These are phyloP conservation scores for Trichoderma brevicompactum DNA, from an alignment of 2,329 filamentous ascomycete species.

Conservation along the genomic window DNA sequence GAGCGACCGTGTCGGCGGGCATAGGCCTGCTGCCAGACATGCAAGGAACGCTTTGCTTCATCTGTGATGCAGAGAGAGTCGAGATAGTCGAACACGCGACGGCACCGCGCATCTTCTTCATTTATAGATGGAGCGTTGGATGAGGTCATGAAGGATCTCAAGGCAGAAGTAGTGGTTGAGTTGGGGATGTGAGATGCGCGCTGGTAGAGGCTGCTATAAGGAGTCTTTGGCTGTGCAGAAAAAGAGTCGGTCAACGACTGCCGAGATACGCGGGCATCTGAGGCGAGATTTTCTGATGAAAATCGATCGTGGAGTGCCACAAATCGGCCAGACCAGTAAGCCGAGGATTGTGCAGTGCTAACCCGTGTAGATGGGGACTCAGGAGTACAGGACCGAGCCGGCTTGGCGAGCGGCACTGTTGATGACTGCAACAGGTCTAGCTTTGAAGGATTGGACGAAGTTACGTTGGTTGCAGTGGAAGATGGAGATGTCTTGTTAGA, in stretches of 20 bases:
- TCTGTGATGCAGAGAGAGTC: constrained; percentile 52
- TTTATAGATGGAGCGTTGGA: constrained; percentile 25
- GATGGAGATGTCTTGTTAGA: constrained; percentile 33
- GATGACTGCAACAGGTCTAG: constrained; percentile 32
- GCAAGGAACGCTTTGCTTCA: constrained; percentile 54
- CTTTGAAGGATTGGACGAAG: constrained; percentile 32
- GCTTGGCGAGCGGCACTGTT: constrained; percentile 31
- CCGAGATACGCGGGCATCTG: constrained; percentile 14
- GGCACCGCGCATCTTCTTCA: constrained; percentile 50
- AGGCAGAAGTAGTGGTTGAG: constrained; percentile 42
- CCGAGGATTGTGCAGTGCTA: constrained; percentile 49
- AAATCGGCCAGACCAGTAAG: constrained; percentile 68
- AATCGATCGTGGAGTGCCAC: constrained; percentile 57
- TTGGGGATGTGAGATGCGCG: constrained; percentile 38
- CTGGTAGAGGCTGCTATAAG: constrained; percentile 26
- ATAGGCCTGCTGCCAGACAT: constrained; percentile 55
- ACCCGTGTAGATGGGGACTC: constrained; percentile 42
- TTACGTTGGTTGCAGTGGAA: constrained; percentile 30
- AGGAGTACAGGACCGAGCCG: constrained; percentile 25
- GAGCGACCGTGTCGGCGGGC: constrained; percentile 48
- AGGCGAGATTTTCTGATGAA: constrained; percentile 37
- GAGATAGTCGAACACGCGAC: constrained; percentile 53
- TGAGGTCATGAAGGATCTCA: constrained; percentile 35
- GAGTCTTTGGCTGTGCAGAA: constrained; percentile 29
- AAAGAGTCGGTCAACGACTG: neutral